Percentiles rank a stretch among this genome's conserved stretches.
Conservation (phyloP, 106 monocot species). For the Agapanthus africanus region DNA sequence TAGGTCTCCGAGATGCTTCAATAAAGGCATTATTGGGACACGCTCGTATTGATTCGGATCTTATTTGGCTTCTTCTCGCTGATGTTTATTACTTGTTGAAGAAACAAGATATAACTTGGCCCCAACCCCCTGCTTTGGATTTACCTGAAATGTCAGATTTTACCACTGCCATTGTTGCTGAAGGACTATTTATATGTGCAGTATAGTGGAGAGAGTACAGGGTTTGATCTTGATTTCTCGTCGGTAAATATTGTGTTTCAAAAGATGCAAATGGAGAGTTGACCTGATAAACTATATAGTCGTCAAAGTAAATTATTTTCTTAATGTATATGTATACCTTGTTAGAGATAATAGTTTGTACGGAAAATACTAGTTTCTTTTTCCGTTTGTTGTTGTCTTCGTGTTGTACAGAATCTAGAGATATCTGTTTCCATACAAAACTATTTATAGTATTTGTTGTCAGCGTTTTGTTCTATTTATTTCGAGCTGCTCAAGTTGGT, state of each 20-base stretch:
- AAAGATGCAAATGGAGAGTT: slow-evolving; percentile 31
- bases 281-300: neutral
- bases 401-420: no score
- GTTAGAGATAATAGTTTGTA: no score
- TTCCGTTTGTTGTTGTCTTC: no score
- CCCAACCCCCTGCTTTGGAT: slow-evolving; percentile 27
- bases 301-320: neutral
- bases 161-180: slow-evolving; percentile 50
- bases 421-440: no score
- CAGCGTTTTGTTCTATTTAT: no score
- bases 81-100: slow-evolving; percentile 68
- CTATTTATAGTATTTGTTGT: no score
- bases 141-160: slow-evolving; percentile 36
- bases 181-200: slow-evolving; percentile 65
- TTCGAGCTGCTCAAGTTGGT: no score
- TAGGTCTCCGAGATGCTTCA: slow-evolving; percentile 52
- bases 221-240: slow-evolving; percentile 54
- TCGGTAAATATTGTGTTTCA: slow-evolving; percentile 55
- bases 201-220: slow-evolving; percentile 55
- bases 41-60: slow-evolving; percentile 66
- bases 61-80: slow-evolving; percentile 86
- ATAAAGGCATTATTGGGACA: slow-evolving; percentile 60
- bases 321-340: no score
- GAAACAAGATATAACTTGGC: slow-evolving; percentile 19
- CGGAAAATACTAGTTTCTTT: no score